Base-by-base conservation (phyloP, 371 early-diverging fungal genomes). In the Mucor circinelloides region DNA sequence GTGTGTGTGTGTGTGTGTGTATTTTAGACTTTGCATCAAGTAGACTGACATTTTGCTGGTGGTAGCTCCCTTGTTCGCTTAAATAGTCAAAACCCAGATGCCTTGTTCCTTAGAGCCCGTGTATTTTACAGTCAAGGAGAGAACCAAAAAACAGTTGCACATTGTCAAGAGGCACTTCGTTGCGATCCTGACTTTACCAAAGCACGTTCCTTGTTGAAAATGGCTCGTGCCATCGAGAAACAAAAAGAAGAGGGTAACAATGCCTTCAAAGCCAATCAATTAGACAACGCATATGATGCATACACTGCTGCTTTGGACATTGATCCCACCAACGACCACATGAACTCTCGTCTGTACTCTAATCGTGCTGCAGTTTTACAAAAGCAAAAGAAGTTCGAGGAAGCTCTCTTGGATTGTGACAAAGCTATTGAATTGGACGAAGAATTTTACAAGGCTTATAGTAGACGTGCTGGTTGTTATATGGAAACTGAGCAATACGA, bases 161-260 rank as follows among this genome's bases (percentile, higher is more conserved):
- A 89, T 57, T 88, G 88, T 70, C 76, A 82, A 40, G 87, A 93
- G 57, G 92, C 94, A 6, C 78, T 95, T 40, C 82, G 89, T 2
- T 92, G 86, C 69, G 94, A 95, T 64, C 95, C 94, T 10, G 94
- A 94, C 73, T 88, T 91, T 67, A 61, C 76, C 46, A 84, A 86
- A 57, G 94, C 95, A 5, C 83, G 91, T 25, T 68, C 74, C 12
- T 70, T 95, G 38, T 68, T 90, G 64, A 90, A 88, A 69, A 84
- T 82, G 68, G 82, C 91, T 30, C 85, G 82, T 67, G 72, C 73
- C 6, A 66, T 94, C 32, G 94, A 94, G 42, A 67, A 71, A 3
- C 73, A 87, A 66, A 94, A 93, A 73, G 85, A 87, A 42, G 83
- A 81, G 12, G 93, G 94, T 38, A 94, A 95, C 69, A 88, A 86